Evolutionary conservation across 2,329 filamentous ascomycete genomes (phyloP).

Genomic region (Penicillium carneum): DNA sequence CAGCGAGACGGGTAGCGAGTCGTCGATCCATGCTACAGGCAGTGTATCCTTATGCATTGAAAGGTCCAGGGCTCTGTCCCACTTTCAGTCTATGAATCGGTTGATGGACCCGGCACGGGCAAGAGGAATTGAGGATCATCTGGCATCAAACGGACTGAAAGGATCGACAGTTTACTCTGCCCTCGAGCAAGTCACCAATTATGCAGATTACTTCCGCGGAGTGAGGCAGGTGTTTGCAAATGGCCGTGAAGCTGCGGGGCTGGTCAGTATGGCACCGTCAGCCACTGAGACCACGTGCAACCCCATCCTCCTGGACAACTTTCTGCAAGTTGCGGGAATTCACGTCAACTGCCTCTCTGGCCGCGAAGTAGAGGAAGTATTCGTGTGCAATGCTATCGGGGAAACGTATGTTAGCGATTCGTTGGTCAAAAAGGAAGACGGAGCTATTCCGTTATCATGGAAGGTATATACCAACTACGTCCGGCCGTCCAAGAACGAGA

Average conservation of each 20-base stretch:
- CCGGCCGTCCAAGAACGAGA: conserved; percentile 25
- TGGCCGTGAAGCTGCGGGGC: conserved; percentile 28
- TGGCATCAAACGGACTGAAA: conserved; percentile 28
- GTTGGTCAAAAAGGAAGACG: conserved; percentile 25
- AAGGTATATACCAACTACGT: conserved; percentile 33
- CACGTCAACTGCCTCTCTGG: conserved; percentile 39
- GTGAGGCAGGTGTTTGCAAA: conserved; percentile 30
- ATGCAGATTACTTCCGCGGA: conserved; percentile 21
- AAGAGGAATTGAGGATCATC: conserved; percentile 8
- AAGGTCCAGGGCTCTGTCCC: background rate
- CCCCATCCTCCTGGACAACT: conserved; percentile 32
- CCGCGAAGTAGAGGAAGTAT: conserved; percentile 33
- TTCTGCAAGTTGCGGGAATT: no score
- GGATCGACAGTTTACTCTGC: conserved; percentile 28
- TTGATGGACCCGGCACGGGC: background rate
- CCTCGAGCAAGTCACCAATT: conserved; percentile 25
- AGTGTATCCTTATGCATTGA: background rate
- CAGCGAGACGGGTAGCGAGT: background rate
- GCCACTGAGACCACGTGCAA: conserved; percentile 31
- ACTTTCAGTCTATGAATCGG: background rate
- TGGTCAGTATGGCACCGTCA: conserved; percentile 19
- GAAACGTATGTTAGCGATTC: background rate
- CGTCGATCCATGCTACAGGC: background rate
- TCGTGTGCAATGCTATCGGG: conserved; percentile 39
- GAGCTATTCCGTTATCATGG: conserved; percentile 3